Conservation (phyloP, 1,284 basidiomycete species). For the Cryptococcus wingfieldii region DNA sequence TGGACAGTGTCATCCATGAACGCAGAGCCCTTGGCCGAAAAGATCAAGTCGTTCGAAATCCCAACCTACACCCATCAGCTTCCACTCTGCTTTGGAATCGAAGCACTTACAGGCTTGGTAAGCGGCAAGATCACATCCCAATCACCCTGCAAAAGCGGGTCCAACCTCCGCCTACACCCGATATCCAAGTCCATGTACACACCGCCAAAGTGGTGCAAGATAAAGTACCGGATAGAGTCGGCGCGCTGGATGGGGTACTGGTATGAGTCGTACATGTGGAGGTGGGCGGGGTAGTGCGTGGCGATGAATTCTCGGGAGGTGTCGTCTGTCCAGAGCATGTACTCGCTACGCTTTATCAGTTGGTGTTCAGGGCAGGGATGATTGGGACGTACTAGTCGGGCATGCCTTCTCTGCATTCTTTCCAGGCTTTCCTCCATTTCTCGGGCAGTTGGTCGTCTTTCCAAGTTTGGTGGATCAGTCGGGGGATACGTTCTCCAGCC, state of each 20-base stretch:
- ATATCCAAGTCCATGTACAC: slow-evolving; percentile 97
- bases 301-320: slow-evolving; percentile 85
- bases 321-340: slow-evolving; percentile 96
- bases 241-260: slow-evolving; percentile 92
- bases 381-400: slow-evolving; percentile 77
- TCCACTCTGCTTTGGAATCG: slow-evolving; percentile 49
- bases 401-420: slow-evolving; percentile 80
- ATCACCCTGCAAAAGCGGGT: slow-evolving; percentile 68
- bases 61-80: slow-evolving; percentile 55
- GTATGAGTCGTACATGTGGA: slow-evolving; percentile 89
- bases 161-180: slow-evolving; percentile 84
- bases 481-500: slow-evolving; percentile 68
- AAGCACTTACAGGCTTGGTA: slow-evolving; percentile 70
- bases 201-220: slow-evolving; percentile 91
- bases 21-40: slow-evolving; percentile 76
- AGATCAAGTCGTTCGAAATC: slow-evolving; percentile 96
- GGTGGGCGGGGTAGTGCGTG: slow-evolving; percentile 82
- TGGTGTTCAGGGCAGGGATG: not conserved
- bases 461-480: slow-evolving; percentile 98
- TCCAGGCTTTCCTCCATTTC: slow-evolving; percentile 74
- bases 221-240: slow-evolving; percentile 96
- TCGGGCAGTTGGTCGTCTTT: slow-evolving; percentile 81
- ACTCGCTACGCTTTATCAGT: slow-evolving; percentile 54
- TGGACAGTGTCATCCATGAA: slow-evolving; percentile 92
- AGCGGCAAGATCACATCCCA: slow-evolving; percentile 88